A percentile compares a stretch with the other conserved stretches of the same genome.
Conservation (phyloP, 2,329 filamentous ascomycete species). For the Endocalyx cinctus region DNA sequence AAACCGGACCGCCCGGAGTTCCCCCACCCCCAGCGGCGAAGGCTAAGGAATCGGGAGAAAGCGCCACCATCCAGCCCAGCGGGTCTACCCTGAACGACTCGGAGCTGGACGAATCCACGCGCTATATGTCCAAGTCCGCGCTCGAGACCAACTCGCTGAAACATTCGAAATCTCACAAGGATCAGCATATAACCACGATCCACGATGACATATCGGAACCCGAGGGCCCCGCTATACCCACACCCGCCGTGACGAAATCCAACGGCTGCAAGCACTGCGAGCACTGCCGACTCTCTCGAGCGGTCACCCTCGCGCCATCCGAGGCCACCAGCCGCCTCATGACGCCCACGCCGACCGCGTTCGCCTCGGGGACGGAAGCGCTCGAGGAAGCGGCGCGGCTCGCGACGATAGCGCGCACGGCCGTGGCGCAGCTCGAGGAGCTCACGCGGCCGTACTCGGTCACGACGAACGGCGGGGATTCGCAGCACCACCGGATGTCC, state of each 20-base stretch:
- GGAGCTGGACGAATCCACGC: too few species aligned
- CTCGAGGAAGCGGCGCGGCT: slow-evolving; percentile 17
- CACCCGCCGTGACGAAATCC: neutral
- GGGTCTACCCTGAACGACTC: slow-evolving; percentile 1
- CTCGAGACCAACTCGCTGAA: slow-evolving; percentile 1
- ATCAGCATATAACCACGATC: too few species aligned
- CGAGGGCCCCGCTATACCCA: too few species aligned
- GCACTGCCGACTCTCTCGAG: slow-evolving; percentile 15
- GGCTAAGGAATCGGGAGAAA: slow-evolving; percentile 3
- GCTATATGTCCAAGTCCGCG: too few species aligned
- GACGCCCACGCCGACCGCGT: neutral
- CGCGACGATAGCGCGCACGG: slow-evolving; percentile 13
- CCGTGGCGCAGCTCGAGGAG: slow-evolving; percentile 15
- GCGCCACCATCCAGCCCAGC: slow-evolving; percentile 1
- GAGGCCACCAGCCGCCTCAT: slow-evolving; percentile 3
- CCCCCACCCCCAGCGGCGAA: slow-evolving; percentile 1
- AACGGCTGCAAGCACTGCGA: slow-evolving; percentile 18
- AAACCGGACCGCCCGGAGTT: slow-evolving; percentile 17
- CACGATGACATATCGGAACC: too few species aligned
- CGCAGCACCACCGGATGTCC: too few species aligned
- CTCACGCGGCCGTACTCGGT: slow-evolving; percentile 11
- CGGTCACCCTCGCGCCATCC: slow-evolving; percentile 5
- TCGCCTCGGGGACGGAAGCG: neutral
- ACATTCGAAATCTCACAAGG: too few species aligned
- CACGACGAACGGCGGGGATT: too few species aligned